A percentile compares a stretch with the other conserved stretches of the same genome.
phyloP scores from a whole-genome alignment of 495 filamentous ascomycete genomes.

The Rhizodiscina lignyota region DNA sequence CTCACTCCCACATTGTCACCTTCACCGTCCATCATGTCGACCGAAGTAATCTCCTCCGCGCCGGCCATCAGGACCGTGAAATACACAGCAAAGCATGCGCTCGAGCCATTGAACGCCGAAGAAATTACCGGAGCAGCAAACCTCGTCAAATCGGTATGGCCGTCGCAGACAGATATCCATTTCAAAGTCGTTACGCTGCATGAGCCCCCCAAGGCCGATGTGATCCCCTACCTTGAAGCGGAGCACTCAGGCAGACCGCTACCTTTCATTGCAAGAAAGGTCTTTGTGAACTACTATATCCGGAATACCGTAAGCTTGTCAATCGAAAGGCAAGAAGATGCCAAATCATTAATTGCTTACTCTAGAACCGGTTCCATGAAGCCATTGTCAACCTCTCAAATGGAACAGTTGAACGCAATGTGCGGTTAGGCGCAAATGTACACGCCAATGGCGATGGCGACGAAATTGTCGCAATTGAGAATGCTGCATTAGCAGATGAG shows the following conservation, averaged over 20 bases:
- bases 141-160: conserved; percentile 33
- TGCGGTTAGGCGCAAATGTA: conserved; percentile 35
- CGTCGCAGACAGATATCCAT: conserved; percentile 31
- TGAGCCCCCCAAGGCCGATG: conserved; percentile 44
- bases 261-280: conserved; percentile 31
- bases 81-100: conserved; percentile 27
- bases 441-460: conserved; percentile 41
- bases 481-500: conserved; percentile 35
- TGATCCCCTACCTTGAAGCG: conserved; percentile 35
- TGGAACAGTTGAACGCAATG: conserved; percentile 38
- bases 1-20: background rate
- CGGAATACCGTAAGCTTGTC: conserved; percentile 34
- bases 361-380: conserved; percentile 50
- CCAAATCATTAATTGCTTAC: background rate
- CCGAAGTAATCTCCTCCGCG: background rate
- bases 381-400: conserved; percentile 40
- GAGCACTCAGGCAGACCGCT: conserved; percentile 18
- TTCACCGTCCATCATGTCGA: background rate
- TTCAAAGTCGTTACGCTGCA: conserved; percentile 51
- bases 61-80: background rate
- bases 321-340: background rate
- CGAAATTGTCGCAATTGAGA: conserved; percentile 44
- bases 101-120: conserved; percentile 37
- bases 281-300: conserved; percentile 47
- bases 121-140: conserved; percentile 33